Percentiles rank a stretch among this genome's conserved stretches.
These are phyloP conservation scores for Boechera stricta DNA, from an alignment of 345 rosid species.

Conservation along the genomic window DNA sequence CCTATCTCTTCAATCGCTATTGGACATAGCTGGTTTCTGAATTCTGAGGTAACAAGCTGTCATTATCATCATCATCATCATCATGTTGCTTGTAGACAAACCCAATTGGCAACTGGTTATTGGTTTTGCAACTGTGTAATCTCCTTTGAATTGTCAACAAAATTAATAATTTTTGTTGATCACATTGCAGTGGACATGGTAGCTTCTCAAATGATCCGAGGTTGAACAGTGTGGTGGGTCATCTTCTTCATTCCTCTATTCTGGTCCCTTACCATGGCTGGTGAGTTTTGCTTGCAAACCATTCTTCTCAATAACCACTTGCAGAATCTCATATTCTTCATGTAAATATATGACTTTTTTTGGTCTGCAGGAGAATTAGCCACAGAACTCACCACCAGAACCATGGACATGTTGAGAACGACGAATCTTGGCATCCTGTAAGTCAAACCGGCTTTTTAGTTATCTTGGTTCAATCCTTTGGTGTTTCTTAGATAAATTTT, in stretches of 20 bases:
- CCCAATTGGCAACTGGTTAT: slow-evolving; percentile 18
- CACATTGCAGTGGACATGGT: slow-evolving; percentile 77
- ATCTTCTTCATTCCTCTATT: slow-evolving; percentile 86
- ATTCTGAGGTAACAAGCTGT: slow-evolving; percentile 4
- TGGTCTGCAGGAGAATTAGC: slow-evolving; percentile 77
- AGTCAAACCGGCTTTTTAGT: not conserved
- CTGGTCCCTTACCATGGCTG: slow-evolving; percentile 97
- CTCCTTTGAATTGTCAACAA: slow-evolving; percentile 15
- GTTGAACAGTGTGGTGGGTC: slow-evolving; percentile 80
- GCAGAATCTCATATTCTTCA: slow-evolving; percentile 5
- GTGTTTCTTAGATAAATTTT: slow-evolving; percentile 7
- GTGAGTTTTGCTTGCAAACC: slow-evolving; percentile 50
- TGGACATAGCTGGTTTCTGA: slow-evolving; percentile 12
- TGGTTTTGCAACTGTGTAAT: slow-evolving; percentile 18
- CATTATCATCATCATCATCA: slow-evolving; percentile 5
- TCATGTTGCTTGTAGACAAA: slow-evolving; percentile 27
- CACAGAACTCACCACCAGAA: slow-evolving; percentile 97
- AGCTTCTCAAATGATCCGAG: slow-evolving; percentile 79
- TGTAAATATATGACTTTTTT: slow-evolving; percentile 22
- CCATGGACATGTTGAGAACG: slow-evolving; percentile 95
- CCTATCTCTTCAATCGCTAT: slow-evolving; percentile 6
- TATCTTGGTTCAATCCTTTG: not conserved
- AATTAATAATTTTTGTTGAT: not conserved
- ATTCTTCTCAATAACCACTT: not conserved
- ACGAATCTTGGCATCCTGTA: slow-evolving; percentile 96